Evolutionary conservation across 208 protist species (phyloP), one percentile per base, ranked within the genome.

Genomic region (Leptomonas pyrrhocoris): DNA sequence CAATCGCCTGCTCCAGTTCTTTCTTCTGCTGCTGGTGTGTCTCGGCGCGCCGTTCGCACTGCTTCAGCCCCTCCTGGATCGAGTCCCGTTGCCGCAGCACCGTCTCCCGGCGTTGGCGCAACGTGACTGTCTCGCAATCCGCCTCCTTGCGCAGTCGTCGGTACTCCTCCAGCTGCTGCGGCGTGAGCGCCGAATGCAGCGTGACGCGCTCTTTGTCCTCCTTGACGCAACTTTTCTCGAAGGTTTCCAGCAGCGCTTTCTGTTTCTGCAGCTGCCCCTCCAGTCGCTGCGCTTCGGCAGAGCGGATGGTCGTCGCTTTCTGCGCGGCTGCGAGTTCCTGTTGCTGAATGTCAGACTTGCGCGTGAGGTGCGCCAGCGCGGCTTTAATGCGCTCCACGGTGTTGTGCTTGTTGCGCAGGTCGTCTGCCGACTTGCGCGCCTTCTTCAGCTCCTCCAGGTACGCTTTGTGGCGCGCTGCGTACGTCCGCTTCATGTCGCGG

Each of bases 381-480:
- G 79, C 78, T 28, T 80, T 87, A 50, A 94, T 86, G 50, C 88
- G 86, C 48, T 94, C 88, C 36, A 89, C 46, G 7, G 85, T 89
- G 67, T 48, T 84, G 60, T 87, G 70, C 54, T 85, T 91, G 28
- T 75, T 78, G 63, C 90, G 84, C 48, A 97, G 65, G 15, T 88
- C 79, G 27, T 94, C 83, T 2, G 76, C 67, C 9, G 80, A 64
- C 43, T 86, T 86, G 51, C 90, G 83, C 54, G 79, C 77, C 38
- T 76, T 77, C 64, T 90, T 90, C 30, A 90, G 91, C 65, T 90
- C 81, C 64, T 88, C 93, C 42, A 93, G 67, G 66, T 95, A 94
- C 13, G 53, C 30, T 76, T 90, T 90, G 78, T 98, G 86, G 6
- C 84, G 65, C 30, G 85, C 59, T 28, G 84, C 86, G 23, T 97